These are phyloP conservation scores for Diaporthe aspalathi DNA, from an alignment of 2,329 filamentous ascomycete species.

Conservation along the genomic window DNA sequence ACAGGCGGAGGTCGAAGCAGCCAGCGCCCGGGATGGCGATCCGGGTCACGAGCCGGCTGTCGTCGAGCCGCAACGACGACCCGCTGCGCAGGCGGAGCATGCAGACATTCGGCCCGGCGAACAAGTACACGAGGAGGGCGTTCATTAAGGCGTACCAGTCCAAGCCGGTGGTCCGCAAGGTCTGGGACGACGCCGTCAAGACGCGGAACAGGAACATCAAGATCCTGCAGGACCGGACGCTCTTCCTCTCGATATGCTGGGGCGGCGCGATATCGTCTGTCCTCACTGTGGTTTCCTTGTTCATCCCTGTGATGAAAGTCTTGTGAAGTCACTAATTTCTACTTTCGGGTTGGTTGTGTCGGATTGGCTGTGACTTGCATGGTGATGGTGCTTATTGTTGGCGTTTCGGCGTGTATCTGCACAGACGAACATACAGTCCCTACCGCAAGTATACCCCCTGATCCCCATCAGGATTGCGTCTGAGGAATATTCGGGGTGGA, in stretches of 20 bases:
- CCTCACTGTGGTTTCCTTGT: conserved; percentile 47
- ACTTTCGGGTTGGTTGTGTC: neutral
- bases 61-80: conserved; percentile 39
- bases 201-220: conserved; percentile 49
- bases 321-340: neutral
- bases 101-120: conserved; percentile 50
- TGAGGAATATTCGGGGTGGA: conserved; percentile 6
- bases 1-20: conserved; percentile 3
- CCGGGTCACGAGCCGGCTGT: conserved; percentile 6
- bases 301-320: conserved; percentile 43
- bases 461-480: conserved; percentile 17
- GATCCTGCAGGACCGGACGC: conserved; percentile 49
- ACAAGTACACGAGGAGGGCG: conserved; percentile 47
- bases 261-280: conserved; percentile 47
- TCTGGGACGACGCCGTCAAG: conserved; percentile 47
- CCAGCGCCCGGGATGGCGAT: neutral
- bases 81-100: conserved; percentile 46
- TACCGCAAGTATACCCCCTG: conserved; percentile 27
- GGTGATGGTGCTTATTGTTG: neutral
- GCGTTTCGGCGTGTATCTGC: neutral
- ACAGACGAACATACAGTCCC: conserved; percentile 8
- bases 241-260: conserved; percentile 50
- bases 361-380: neutral
- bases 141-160: conserved; percentile 47
- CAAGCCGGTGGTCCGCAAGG: conserved; percentile 44